phyloP scores from a whole-genome alignment of 495 filamentous ascomycete species.

The Aspergillus ostianus region DNA sequence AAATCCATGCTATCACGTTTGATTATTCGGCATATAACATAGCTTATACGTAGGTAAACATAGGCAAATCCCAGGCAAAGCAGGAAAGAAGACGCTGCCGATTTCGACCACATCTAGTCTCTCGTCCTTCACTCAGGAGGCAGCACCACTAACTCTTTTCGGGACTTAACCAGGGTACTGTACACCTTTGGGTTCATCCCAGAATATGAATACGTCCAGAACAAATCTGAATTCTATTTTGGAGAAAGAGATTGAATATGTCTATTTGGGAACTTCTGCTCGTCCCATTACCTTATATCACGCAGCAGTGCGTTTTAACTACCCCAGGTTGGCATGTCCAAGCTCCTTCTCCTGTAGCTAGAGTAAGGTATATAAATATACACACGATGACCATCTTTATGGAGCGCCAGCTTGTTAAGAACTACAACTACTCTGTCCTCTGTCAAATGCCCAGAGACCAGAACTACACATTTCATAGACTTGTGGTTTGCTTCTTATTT shows the following conservation, averaged over 20 bases:
- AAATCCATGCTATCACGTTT: too few relatives aligned
- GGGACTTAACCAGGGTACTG: background rate
- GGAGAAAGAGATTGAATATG: too few relatives aligned
- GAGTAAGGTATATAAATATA: background rate
- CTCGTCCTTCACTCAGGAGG: background rate
- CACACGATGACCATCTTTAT: background rate
- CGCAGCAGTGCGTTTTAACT: background rate
- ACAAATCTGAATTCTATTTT: background rate
- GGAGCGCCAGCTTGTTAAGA: constrained; percentile 14
- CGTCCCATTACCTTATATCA: background rate
- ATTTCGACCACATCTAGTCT: background rate
- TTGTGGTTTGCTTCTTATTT: background rate
- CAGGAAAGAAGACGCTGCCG: background rate
- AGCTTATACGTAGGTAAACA: too few relatives aligned
- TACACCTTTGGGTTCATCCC: background rate
- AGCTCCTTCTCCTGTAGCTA: background rate
- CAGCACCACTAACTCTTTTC: background rate
- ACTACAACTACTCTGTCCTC: background rate
- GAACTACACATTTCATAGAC: background rate
- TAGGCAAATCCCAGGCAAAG: too few relatives aligned
- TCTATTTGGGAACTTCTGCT: background rate
- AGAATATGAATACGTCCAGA: background rate
- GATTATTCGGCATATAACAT: too few relatives aligned
- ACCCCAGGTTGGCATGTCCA: background rate
- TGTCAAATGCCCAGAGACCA: background rate